A percentile compares a stretch with the other conserved stretches of the same genome.
Evolutionary conservation across 148 eudicot genomes (phyloP).

Genomic region (Vaccinium vitisidaea): DNA sequence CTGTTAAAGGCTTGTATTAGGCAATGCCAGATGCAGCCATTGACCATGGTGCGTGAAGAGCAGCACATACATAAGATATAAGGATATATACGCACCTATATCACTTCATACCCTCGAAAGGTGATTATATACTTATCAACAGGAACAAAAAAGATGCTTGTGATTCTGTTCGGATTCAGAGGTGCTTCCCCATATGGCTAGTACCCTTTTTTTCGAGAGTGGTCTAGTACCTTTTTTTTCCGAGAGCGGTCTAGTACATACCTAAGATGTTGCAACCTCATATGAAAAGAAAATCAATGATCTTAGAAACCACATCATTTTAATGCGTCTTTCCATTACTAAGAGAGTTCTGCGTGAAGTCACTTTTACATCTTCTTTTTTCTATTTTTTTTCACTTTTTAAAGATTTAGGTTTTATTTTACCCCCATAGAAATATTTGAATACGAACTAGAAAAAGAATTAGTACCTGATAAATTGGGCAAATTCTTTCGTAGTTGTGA

Average conservation of each 20-base stretch:
- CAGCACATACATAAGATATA: not conserved
- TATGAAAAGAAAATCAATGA: not conserved
- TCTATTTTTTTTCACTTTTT: too few relatives aligned
- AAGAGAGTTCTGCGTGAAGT: not conserved
- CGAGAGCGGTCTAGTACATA: not conserved
- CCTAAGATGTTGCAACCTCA: not conserved
- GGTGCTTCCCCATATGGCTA: not conserved
- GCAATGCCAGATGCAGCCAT: not conserved
- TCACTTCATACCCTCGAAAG: not conserved
- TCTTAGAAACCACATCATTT: not conserved
- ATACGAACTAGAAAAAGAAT: not conserved
- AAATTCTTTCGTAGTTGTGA: conserved; percentile 79
- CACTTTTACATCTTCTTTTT: not conserved
- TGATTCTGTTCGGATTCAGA: not conserved
- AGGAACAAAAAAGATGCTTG: not conserved
- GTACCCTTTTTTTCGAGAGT: not conserved
- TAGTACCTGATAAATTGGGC: conserved; percentile 80
- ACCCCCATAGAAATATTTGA: not conserved
- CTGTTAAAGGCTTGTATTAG: not conserved
- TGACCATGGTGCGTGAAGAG: not conserved
- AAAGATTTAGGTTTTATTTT: not conserved
- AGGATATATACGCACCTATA: not conserved
- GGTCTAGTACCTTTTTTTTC: not conserved
- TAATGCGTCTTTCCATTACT: not conserved
- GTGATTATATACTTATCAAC: not conserved